Evolutionary conservation across 2,329 filamentous ascomycete species (phyloP).

Genomic region (Botrytis porri): DNA sequence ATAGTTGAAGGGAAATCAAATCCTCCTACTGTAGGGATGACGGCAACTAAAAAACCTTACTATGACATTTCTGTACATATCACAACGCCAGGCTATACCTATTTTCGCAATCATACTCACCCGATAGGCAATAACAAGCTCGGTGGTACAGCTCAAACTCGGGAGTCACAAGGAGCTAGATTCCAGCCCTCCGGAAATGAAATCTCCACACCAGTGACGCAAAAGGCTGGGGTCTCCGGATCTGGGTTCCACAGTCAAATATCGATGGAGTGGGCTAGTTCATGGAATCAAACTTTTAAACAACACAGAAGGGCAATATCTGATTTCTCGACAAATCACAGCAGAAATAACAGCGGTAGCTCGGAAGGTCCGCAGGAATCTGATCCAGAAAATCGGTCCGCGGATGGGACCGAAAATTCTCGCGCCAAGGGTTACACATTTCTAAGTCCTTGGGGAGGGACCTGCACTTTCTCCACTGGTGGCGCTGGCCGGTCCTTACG

Average conservation of each 20-base stretch:
- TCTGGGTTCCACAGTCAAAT: conserved; percentile 51
- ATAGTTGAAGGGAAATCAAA: conserved; percentile 47
- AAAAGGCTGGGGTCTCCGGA: conserved; percentile 13
- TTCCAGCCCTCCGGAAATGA: conserved; percentile 9
- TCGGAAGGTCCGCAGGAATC: conserved; percentile 14
- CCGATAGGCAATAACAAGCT: conserved; percentile 10
- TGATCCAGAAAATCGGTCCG: conserved; percentile 7
- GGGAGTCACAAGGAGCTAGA: conserved; percentile 1
- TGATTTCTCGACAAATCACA: conserved; percentile 26
- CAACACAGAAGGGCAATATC: conserved; percentile 33
- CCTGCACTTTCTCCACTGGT: conserved; percentile 81
- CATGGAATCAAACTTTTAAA: conserved; percentile 31
- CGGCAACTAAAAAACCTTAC: conserved; percentile 41
- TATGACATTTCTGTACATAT: conserved; percentile 37
- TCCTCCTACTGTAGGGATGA: conserved; percentile 8
- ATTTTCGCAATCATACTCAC: conserved; percentile 30
- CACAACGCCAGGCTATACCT: conserved; percentile 37
- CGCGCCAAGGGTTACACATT: conserved; percentile 66
- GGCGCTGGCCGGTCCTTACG: conserved; percentile 70
- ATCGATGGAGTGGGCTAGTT: conserved; percentile 47
- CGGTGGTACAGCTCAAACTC: conserved; percentile 9
- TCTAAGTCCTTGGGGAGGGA: conserved; percentile 79
- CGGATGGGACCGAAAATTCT: conserved; percentile 22
- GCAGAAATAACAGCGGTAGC: conserved; percentile 26
- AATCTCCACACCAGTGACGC: conserved; percentile 1